Conservation (phyloP, 2,329 filamentous ascomycete genomes). For the Cyphellophora attinorum region DNA sequence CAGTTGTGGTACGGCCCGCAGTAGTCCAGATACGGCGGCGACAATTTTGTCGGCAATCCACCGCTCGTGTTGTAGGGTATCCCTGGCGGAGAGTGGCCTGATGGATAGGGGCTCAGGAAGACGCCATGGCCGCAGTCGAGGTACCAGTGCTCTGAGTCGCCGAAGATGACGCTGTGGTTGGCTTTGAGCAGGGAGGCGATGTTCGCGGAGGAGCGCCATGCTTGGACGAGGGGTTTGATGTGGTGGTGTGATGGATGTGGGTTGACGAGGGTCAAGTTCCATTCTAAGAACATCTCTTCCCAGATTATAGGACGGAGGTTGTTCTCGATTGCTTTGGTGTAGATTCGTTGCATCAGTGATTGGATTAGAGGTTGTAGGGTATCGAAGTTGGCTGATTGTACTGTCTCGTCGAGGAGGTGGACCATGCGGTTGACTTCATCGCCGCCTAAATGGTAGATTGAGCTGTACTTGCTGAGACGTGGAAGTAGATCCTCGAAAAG, state of each 20-base stretch:
- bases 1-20: conserved; percentile 73
- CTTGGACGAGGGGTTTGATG: conserved; percentile 47
- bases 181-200: conserved; percentile 19
- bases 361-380: conserved; percentile 70
- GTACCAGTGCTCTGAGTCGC: conserved; percentile 21
- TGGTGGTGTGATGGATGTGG: conserved; percentile 28
- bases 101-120: conserved; percentile 17
- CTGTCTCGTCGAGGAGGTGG: conserved; percentile 63
- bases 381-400: conserved; percentile 53
- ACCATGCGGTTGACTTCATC: conserved; percentile 76
- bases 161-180: conserved; percentile 23
- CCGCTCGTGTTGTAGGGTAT: conserved; percentile 15
- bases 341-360: conserved; percentile 62
- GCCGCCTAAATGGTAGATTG: conserved; percentile 78
- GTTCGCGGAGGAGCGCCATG: conserved; percentile 50
- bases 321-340: conserved; percentile 52
- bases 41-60: conserved; percentile 11
- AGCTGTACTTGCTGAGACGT: conserved; percentile 56
- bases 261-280: conserved; percentile 62
- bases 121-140: conserved; percentile 19
- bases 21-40: conserved; percentile 66
- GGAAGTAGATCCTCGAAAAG: conserved; percentile 71
- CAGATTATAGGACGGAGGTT: conserved; percentile 69
- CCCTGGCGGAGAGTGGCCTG: conserved; percentile 15
- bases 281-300: conserved; percentile 76